phyloP scores from a whole-genome alignment of 2,329 filamentous ascomycete genomes.

The Aspergillus novofumigatus region DNA sequence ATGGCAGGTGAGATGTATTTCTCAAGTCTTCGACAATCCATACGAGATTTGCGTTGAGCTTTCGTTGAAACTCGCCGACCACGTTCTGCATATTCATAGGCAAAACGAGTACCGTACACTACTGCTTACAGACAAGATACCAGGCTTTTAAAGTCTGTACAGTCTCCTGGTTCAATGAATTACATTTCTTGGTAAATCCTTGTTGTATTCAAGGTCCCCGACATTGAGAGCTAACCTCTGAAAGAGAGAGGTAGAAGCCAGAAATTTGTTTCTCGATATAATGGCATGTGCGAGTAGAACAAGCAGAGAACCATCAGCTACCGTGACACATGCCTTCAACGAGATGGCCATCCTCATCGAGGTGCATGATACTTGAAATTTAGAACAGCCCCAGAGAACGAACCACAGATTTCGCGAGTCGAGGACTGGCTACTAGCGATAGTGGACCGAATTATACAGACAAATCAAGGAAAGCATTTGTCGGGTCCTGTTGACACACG shows the following conservation, averaged over 20 bases:
- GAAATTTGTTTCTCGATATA: neutral
- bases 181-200: neutral
- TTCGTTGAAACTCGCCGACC: neutral
- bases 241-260: neutral
- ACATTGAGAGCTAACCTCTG: neutral
- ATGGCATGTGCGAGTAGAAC: no score
- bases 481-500: neutral
- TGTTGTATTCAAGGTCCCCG: neutral
- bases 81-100: neutral
- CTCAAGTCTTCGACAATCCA: neutral
- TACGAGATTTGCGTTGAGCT: neutral
- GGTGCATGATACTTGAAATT: no score
- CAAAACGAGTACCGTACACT: neutral
- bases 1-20: neutral
- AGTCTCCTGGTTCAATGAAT: neutral
- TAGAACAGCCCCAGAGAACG: no score
- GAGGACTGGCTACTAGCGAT: no score
- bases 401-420: no score
- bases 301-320: no score
- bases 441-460: no score
- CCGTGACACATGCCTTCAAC: no score
- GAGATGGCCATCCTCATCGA: no score
- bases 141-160: neutral
- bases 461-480: no score
- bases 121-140: neutral